These are phyloP conservation scores for Mortierella sp. DNA, from an alignment of 371 early-diverging fungal genomes.

Conservation along the genomic window DNA sequence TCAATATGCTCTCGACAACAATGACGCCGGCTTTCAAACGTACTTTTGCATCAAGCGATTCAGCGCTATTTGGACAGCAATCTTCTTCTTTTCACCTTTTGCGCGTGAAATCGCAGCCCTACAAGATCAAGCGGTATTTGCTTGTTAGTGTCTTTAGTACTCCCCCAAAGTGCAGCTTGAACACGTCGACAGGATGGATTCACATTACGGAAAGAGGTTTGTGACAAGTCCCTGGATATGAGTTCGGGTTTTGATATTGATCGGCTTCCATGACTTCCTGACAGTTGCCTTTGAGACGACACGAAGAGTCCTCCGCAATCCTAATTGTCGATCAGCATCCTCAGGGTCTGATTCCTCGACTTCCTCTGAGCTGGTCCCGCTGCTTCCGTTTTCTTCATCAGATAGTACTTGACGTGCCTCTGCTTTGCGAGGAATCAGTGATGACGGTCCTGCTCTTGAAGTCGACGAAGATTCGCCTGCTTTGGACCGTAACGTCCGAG, in stretches of 20 bases:
- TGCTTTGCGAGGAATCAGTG: background rate
- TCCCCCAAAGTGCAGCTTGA: background rate
- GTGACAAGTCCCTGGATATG: slow-evolving; percentile 32
- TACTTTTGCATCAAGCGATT: slow-evolving; percentile 47
- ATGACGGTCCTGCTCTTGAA: slow-evolving; percentile 6
- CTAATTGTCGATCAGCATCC: slow-evolving; percentile 20
- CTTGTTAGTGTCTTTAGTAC: too few relatives aligned
- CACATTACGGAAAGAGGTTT: slow-evolving; percentile 35
- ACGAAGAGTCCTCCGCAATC: slow-evolving; percentile 35
- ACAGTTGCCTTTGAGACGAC: slow-evolving; percentile 42
- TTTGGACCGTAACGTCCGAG: too few relatives aligned
- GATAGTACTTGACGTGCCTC: slow-evolving; percentile 17
- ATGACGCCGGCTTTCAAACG: background rate
- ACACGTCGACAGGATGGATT: too few relatives aligned
- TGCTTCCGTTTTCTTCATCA: slow-evolving; percentile 27
- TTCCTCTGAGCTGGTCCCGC: slow-evolving; percentile 14
- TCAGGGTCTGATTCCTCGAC: slow-evolving; percentile 21
- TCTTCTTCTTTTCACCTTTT: slow-evolving; percentile 43
- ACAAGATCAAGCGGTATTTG: background rate
- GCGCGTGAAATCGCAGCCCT: slow-evolving; percentile 36
- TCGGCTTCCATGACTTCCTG: slow-evolving; percentile 31
- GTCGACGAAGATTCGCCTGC: too few relatives aligned
- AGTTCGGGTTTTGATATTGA: slow-evolving; percentile 33
- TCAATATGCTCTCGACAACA: background rate
- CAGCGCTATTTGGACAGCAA: slow-evolving; percentile 30